phyloP scores from a whole-genome alignment of 129 eudicot genomes.

The Tanacetum coccineum region DNA sequence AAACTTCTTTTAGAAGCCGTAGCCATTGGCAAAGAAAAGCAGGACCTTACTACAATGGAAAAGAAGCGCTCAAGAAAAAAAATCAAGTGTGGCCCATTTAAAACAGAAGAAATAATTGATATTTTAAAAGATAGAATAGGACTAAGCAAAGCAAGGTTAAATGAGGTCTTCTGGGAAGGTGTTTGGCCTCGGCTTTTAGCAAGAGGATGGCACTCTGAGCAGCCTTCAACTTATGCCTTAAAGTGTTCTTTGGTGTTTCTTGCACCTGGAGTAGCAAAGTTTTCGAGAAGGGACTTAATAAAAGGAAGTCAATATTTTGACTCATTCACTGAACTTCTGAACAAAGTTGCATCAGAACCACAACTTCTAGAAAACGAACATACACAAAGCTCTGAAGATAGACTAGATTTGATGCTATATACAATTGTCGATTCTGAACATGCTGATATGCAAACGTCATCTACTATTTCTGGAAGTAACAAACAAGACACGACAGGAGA shows the following conservation, averaged over 20 bases:
- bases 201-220: slow-evolving; percentile 65
- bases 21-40: slow-evolving; percentile 54
- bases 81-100: slow-evolving; percentile 27
- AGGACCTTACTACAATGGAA: slow-evolving; percentile 32
- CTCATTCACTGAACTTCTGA: slow-evolving; percentile 44
- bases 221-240: slow-evolving; percentile 31
- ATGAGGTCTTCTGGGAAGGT: slow-evolving; percentile 61
- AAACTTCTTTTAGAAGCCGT: slow-evolving; percentile 44
- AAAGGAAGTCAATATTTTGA: slow-evolving; percentile 60
- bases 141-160: slow-evolving; percentile 44
- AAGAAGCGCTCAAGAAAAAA: slow-evolving; percentile 17
- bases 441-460: slow-evolving; percentile 2
- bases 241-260: slow-evolving; percentile 46
- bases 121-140: slow-evolving; percentile 44
- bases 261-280: slow-evolving; percentile 57
- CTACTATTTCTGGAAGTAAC: background rate
- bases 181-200: slow-evolving; percentile 72
- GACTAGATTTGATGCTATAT: slow-evolving; percentile 21
- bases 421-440: slow-evolving; percentile 21
- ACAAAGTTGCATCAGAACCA: slow-evolving; percentile 54
- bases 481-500: background rate
- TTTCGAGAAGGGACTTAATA: slow-evolving; percentile 43
- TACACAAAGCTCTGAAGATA: slow-evolving; percentile 19
- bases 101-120: slow-evolving; percentile 38
- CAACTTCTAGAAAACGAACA: slow-evolving; percentile 43